Evolutionary conservation across 176 grass and related monocot genomes (phyloP).

Genomic region (Cymbopogon citratus): DNA sequence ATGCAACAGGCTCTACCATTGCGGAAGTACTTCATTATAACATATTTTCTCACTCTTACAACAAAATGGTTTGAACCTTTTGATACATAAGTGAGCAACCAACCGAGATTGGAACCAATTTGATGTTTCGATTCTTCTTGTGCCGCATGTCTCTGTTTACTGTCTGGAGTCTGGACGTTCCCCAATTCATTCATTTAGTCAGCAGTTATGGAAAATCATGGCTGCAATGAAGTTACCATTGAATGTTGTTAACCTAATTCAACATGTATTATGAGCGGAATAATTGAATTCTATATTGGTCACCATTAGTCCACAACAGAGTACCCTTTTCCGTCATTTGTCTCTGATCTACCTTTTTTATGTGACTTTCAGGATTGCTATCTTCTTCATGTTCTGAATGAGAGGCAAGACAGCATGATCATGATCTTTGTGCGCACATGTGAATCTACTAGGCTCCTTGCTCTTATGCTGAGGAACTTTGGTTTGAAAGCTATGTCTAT

Average conservation of each 20-base stretch:
- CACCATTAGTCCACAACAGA: neutral
- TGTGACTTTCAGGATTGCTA: conserved; percentile 71
- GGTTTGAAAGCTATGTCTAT: conserved; percentile 82
- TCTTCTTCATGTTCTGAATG: conserved; percentile 77
- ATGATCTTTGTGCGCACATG: conserved; percentile 96
- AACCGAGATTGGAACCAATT: neutral
- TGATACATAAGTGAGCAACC: neutral
- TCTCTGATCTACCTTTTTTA: neutral
- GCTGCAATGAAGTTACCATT: neutral
- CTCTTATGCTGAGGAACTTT: conserved; percentile 69
- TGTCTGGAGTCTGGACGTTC: neutral
- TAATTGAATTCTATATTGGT: neutral
- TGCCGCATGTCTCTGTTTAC: neutral
- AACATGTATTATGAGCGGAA: neutral
- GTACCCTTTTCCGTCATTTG: neutral
- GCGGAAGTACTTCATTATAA: neutral
- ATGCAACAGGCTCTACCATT: neutral
- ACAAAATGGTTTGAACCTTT: neutral
- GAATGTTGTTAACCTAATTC: neutral
- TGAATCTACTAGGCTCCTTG: conserved; percentile 74
- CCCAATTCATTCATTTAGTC: neutral
- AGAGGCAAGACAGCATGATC: conserved; percentile 56
- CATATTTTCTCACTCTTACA: neutral
- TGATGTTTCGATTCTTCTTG: neutral
- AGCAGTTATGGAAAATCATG: neutral